Evolutionary conservation across 257 asterid species (phyloP).

Genomic region (Ilex asprella): DNA sequence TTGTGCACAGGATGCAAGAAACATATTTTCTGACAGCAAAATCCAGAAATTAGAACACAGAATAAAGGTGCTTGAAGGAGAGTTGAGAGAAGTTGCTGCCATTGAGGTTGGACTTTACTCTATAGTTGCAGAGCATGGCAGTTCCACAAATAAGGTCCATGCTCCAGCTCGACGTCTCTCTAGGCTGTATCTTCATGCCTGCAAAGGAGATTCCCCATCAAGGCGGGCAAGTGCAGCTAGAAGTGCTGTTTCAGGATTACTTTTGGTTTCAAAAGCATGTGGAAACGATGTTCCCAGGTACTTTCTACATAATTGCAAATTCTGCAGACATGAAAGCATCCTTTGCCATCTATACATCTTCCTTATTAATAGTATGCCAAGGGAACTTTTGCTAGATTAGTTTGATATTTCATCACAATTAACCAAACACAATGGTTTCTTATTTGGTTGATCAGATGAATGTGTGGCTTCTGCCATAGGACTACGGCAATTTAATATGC

Average conservation of each 20-base stretch:
- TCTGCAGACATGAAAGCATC: not conserved
- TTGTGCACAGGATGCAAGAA: conserved; percentile 41
- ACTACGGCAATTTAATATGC: no score
- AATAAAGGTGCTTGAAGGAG: conserved; percentile 54
- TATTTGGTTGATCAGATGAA: no score
- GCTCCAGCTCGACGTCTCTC: conserved; percentile 87
- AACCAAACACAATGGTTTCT: no score
- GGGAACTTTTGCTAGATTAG: no score
- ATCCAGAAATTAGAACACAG: conserved; percentile 46
- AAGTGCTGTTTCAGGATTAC: conserved; percentile 64
- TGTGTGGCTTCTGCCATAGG: no score
- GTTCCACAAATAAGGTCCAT: conserved; percentile 71
- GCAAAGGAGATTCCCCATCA: conserved; percentile 34
- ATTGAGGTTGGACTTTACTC: conserved; percentile 69
- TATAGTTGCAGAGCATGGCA: conserved; percentile 78
- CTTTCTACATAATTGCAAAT: not conserved
- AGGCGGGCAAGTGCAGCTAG: conserved; percentile 55
- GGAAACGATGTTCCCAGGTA: conserved; percentile 90
- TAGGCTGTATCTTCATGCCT: conserved; percentile 67
- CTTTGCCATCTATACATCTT: no score
- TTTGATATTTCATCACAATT: no score
- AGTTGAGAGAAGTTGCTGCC: conserved; percentile 78
- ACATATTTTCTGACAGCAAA: conserved; percentile 33
- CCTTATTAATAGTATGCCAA: no score
- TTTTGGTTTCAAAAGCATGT: conserved; percentile 73